Percentiles rank a stretch among this genome's conserved stretches.
Conservation (phyloP, 1,139 yeast species). For the Saccharomyces hybrid region DNA sequence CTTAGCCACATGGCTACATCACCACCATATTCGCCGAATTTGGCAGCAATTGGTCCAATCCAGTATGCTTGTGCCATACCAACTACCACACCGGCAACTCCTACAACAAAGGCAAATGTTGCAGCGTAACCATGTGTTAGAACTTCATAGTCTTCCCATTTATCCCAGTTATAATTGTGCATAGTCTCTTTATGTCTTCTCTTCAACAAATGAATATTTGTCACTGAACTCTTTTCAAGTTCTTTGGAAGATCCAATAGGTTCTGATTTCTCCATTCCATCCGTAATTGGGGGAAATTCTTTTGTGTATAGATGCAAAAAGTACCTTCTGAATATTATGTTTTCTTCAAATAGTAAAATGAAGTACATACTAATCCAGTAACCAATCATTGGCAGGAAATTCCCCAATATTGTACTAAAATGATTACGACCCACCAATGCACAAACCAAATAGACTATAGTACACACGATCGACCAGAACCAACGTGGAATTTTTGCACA, state of each 20-base stretch:
- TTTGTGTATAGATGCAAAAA: conserved; percentile 44
- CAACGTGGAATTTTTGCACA: conserved; percentile 71
- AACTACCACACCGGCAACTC: conserved; percentile 70
- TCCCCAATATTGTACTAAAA: conserved; percentile 67
- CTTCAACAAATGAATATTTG: conserved; percentile 19
- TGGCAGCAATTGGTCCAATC: conserved; percentile 60
- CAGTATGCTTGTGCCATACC: conserved; percentile 80
- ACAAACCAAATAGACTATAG: conserved; percentile 58
- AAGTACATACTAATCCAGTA: conserved; percentile 89
- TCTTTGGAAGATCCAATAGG: conserved; percentile 1
- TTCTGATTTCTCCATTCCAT: not conserved
- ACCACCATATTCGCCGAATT: conserved; percentile 55
- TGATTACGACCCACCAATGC: conserved; percentile 72
- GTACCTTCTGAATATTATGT: conserved; percentile 55
- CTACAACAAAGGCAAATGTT: conserved; percentile 48
- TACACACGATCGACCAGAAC: conserved; percentile 62
- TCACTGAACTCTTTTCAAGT: conserved; percentile 5
- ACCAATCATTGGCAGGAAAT: conserved; percentile 89
- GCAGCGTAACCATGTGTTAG: conserved; percentile 65
- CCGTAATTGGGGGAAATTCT: conserved; percentile 40
- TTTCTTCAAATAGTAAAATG: conserved; percentile 65
- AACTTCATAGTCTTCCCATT: conserved; percentile 51
- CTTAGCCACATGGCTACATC: conserved; percentile 80
- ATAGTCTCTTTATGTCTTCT: conserved; percentile 16
- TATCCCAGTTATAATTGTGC: conserved; percentile 52